Base-by-base conservation (phyloP, 2,329 filamentous ascomycete genomes). In the Colletotrichum aenigma region DNA sequence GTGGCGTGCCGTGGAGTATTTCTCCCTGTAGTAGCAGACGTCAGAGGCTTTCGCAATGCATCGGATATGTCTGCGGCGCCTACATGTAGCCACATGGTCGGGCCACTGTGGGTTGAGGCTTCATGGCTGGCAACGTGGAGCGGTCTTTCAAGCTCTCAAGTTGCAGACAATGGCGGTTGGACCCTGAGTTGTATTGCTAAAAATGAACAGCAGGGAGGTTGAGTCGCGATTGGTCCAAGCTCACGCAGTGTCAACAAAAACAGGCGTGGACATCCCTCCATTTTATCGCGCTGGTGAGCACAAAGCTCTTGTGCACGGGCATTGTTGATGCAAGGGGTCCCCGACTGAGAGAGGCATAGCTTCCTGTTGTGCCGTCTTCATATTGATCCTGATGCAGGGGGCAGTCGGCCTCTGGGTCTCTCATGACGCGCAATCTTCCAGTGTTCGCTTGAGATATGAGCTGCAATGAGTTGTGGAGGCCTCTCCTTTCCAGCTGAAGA, bases 1-100 rank as follows among this genome's bases (percentile, higher is more conserved):
- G 76, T 90, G 88, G 3, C 88, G 86, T 7, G 86, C 83, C 4
- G 88, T 86, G 7, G 85, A 88, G 78, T 81, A 88, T 52, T 83
- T 81, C 77, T 89, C 88, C 62, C 88, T 89, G 71, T 6, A 52
- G 43, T 24, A 52, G 43, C 43, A 7, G 18, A 6, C n/a, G 65
- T 65, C 68, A 78, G 56, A 78, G 77, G 48, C 30, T 15, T 62
- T 12, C 48, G 24, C 34, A n/a, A 26, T 12, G 24, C 18, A 15
- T n/a, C n/a, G 24, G 18, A 6, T 3, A 21, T 13, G 21, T 26
- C 9, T 3, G 21, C 10, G 32, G 21, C 24, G 24, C 55, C 2
- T 66, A 76, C 72, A 76, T 69, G 48, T 65, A 55, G 68, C 75
- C 75, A 21, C 75, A 76, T 34, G 75, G 71, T 56, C 75, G 71